Evolutionary conservation across 2,329 filamentous ascomycete species (phyloP).

Genomic region (Alternaria conjuncta): DNA sequence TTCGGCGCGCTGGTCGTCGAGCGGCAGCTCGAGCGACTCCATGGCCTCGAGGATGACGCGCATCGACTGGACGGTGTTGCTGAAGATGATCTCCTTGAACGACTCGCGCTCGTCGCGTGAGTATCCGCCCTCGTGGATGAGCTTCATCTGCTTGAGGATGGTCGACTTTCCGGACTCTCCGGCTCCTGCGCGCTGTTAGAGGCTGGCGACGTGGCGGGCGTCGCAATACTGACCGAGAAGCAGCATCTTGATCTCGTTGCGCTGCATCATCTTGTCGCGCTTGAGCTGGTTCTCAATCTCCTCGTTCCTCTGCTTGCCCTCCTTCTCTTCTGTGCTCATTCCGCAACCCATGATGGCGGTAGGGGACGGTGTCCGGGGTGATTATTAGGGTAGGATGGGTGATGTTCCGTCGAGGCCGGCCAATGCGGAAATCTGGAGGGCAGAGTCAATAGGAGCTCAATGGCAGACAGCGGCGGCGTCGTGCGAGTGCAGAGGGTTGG

Average conservation of each 20-base stretch:
- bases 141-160: constrained; percentile 97
- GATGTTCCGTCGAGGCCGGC: constrained; percentile 43
- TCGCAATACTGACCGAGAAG: constrained; percentile 77
- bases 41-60: constrained; percentile 73
- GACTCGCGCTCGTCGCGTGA: constrained; percentile 83
- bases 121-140: constrained; percentile 98
- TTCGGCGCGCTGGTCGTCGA: constrained; percentile 91
- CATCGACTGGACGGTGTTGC: constrained; percentile 74
- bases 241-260: constrained; percentile 99
- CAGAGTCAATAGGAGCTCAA: constrained; percentile 15
- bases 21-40: constrained; percentile 75
- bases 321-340: constrained; percentile 99
- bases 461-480: background rate
- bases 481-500: constrained; percentile 2
- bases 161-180: constrained; percentile 98
- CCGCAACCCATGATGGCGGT: constrained; percentile 91
- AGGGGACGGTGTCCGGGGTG: constrained; percentile 12
- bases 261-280: constrained; percentile 97
- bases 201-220: constrained; percentile 8
- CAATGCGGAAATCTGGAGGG: constrained; percentile 39
- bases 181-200: constrained; percentile 69
- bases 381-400: constrained; percentile 39
- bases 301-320: constrained; percentile 99
- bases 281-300: constrained; percentile 99
- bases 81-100: constrained; percentile 76